Percentiles rank a stretch among this genome's conserved stretches.
Conservation (phyloP, 371 early-diverging fungal genomes). For the Zychaea mexicana region DNA sequence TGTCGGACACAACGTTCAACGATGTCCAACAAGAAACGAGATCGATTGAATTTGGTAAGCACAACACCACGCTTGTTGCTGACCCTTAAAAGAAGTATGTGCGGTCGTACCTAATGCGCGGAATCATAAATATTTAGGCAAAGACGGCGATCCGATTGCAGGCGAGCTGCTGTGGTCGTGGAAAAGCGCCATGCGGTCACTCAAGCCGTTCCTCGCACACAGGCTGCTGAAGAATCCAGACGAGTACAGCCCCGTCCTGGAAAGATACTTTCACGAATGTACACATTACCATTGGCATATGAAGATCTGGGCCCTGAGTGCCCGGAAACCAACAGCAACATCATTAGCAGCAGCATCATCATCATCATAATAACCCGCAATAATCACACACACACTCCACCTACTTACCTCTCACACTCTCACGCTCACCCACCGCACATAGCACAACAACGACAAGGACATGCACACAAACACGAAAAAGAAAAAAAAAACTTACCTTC, state of each 20-base stretch:
- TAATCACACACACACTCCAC: background rate
- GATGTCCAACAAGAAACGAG: conserved; percentile 22
- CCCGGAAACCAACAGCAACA: conserved; percentile 23
- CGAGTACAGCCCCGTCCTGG: conserved; percentile 23
- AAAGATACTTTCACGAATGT: conserved; percentile 38
- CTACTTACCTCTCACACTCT: too few species aligned
- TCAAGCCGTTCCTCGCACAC: conserved; percentile 35
- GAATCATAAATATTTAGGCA: conserved; percentile 15
- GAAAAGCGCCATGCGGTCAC: conserved; percentile 36
- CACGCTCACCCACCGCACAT: too few species aligned
- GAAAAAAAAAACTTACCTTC: too few species aligned
- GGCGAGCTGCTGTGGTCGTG: conserved; percentile 45
- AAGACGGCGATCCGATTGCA: conserved; percentile 30
- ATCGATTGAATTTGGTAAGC: conserved; percentile 31
- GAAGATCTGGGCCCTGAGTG: conserved; percentile 30
- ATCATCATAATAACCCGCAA: background rate
- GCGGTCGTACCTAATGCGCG: background rate
- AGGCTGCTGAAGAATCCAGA: conserved; percentile 25
- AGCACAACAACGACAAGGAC: too few species aligned
- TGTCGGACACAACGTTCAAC: conserved; percentile 26
- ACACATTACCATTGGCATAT: conserved; percentile 33
- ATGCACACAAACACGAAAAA: conserved; percentile 1
- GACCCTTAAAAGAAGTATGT: too few species aligned
- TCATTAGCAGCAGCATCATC: conserved; percentile 4
- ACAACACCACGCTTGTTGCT: background rate